These are phyloP conservation scores for Botrytis hyacinthi DNA, from an alignment of 2,329 filamentous ascomycete species.

Conservation along the genomic window DNA sequence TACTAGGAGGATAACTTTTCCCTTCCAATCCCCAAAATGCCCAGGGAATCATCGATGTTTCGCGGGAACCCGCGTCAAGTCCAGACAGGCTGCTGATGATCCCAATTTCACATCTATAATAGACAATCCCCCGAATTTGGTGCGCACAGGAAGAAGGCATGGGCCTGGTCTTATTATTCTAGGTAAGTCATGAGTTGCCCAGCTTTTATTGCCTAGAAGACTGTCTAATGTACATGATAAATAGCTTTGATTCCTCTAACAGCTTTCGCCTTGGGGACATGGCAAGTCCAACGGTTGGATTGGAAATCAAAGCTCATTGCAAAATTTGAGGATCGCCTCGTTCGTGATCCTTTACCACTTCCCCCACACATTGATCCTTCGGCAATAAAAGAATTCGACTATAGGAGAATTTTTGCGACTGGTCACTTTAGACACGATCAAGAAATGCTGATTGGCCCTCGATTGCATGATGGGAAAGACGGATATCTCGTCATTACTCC, in stretches of 20 bases:
- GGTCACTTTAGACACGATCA: conserved; percentile 80
- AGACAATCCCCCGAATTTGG: conserved; percentile 78
- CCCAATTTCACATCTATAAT: conserved; percentile 81
- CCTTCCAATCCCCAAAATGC: conserved; percentile 22
- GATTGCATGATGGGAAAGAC: conserved; percentile 83
- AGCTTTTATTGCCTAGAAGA: neutral
- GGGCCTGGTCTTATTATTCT: conserved; percentile 78
- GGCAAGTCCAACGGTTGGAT: conserved; percentile 88
- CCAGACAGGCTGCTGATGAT: conserved; percentile 57
- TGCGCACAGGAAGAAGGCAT: conserved; percentile 71
- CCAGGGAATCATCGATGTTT: conserved; percentile 35
- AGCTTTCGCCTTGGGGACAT: conserved; percentile 84
- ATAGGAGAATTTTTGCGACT: conserved; percentile 73
- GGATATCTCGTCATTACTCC: conserved; percentile 92
- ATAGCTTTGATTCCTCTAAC: conserved; percentile 75
- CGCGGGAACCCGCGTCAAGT: conserved; percentile 25
- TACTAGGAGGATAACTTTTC: conserved; percentile 10
- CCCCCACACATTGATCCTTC: conserved; percentile 78
- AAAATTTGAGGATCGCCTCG: conserved; percentile 85
- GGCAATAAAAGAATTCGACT: conserved; percentile 89
- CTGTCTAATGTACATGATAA: conserved; percentile 11
- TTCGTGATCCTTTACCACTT: conserved; percentile 80
- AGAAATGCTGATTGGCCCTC: conserved; percentile 94
- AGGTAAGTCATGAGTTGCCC: conserved; percentile 44
- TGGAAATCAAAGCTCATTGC: conserved; percentile 95